These are phyloP conservation scores for Senna tora DNA, from an alignment of 306 rosid genomes.

Conservation along the genomic window DNA sequence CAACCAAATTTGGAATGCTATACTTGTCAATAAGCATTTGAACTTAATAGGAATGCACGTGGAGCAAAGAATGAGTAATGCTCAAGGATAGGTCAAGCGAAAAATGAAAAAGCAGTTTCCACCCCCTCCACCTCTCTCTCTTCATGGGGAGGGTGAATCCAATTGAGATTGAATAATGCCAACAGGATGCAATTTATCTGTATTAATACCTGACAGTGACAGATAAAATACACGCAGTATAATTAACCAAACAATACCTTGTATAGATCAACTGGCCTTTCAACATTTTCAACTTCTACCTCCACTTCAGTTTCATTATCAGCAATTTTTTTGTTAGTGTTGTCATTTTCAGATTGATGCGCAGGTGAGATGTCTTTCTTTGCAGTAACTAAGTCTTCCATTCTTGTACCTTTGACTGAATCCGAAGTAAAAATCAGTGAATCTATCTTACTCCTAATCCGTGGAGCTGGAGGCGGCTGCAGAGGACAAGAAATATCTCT, in stretches of 20 bases:
- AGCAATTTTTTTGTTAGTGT: constrained; percentile 37
- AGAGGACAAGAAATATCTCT: constrained; percentile 34
- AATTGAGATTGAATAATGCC: background rate
- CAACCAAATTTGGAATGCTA: background rate
- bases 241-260: constrained; percentile 61
- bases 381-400: constrained; percentile 50
- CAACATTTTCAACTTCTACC: constrained; percentile 80
- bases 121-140: too few relatives aligned
- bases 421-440: constrained; percentile 83
- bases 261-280: constrained; percentile 95
- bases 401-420: constrained; percentile 59
- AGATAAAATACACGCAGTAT: background rate
- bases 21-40: background rate
- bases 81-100: background rate
- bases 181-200: background rate
- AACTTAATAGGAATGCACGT: background rate
- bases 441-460: constrained; percentile 85
- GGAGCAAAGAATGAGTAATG: background rate
- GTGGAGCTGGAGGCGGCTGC: constrained; percentile 95
- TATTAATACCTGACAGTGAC: background rate
- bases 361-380: constrained; percentile 40
- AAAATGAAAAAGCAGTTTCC: background rate
- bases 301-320: constrained; percentile 58
- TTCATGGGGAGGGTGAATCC: background rate
- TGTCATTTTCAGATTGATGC: constrained; percentile 51